These are phyloP conservation scores for Colletotrichum neosansevieriae DNA, from an alignment of 2,329 filamentous ascomycete genomes.

Conservation along the genomic window DNA sequence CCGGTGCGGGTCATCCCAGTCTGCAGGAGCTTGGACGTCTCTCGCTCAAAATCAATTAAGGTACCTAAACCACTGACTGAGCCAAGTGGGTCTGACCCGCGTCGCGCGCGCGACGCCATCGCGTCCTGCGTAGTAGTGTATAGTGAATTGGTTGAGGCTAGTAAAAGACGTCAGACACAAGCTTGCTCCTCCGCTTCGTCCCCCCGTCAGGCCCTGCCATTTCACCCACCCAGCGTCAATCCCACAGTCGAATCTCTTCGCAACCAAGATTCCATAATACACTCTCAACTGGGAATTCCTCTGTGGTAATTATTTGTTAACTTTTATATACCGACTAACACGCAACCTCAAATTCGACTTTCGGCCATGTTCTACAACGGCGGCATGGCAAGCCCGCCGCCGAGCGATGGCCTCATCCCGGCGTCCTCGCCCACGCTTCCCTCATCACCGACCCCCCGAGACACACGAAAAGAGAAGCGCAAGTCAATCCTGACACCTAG, in stretches of 20 bases:
- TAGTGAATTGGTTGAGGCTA: constrained; percentile 16
- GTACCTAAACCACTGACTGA: not conserved
- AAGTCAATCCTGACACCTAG: constrained; percentile 66
- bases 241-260: constrained; percentile 2
- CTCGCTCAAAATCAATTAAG: constrained; percentile 1
- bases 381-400: constrained; percentile 41
- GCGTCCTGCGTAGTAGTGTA: constrained; percentile 28
- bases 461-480: constrained; percentile 57
- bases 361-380: constrained; percentile 35
- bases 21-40: not conserved
- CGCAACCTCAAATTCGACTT: not conserved
- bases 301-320: constrained; percentile 16
- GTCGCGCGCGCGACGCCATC: constrained; percentile 29
- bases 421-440: constrained; percentile 41
- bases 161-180: constrained; percentile 33
- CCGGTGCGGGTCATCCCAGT: not conserved
- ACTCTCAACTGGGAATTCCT: not conserved
- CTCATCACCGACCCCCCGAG: constrained; percentile 43
- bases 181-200: constrained; percentile 9
- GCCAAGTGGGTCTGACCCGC: not conserved
- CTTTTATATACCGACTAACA: not conserved
- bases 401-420: constrained; percentile 40
- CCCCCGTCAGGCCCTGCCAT: constrained; percentile 7
- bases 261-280: not conserved
- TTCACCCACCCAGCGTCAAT: constrained; percentile 16